phyloP scores from a whole-genome alignment of 2,329 filamentous ascomycete genomes.

The Fusarium sp. region DNA sequence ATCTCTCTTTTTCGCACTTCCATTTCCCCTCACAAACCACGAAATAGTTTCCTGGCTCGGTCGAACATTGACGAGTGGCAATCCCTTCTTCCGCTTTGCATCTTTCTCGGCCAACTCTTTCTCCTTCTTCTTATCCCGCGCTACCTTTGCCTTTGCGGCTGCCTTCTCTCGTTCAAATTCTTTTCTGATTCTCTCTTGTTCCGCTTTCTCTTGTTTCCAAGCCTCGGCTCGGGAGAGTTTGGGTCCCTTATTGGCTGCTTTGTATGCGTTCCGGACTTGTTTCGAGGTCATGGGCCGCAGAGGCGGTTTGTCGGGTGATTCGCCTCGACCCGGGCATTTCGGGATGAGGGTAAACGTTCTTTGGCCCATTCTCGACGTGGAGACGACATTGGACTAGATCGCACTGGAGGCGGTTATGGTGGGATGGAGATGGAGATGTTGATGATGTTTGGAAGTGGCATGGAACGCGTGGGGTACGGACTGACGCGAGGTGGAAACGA shows the following conservation, averaged over 20 bases:
- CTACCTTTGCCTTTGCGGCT: conserved; percentile 62
- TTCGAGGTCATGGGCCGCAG: conserved; percentile 59
- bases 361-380: conserved; percentile 53
- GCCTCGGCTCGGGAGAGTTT: conserved; percentile 58
- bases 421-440: background rate
- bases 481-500: conserved; percentile 46
- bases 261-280: conserved; percentile 57
- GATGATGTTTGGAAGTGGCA: conserved; percentile 2
- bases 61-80: conserved; percentile 67
- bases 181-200: conserved; percentile 68
- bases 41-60: conserved; percentile 71
- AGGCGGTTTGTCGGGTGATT: conserved; percentile 37
- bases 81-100: conserved; percentile 64
- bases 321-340: conserved; percentile 44
- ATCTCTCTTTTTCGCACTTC: conserved; percentile 51
- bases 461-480: conserved; percentile 27
- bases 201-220: conserved; percentile 57
- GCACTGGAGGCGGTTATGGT: background rate
- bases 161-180: conserved; percentile 65
- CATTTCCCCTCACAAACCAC: conserved; percentile 61
- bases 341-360: conserved; percentile 62
- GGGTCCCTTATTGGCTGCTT: conserved; percentile 52
- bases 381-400: conserved; percentile 35
- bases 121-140: conserved; percentile 68
- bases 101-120: conserved; percentile 65